A percentile compares a stretch with the other conserved stretches of the same genome.
phyloP scores from a whole-genome alignment of 2,329 filamentous ascomycete genomes.

The Aspergillus sp. region DNA sequence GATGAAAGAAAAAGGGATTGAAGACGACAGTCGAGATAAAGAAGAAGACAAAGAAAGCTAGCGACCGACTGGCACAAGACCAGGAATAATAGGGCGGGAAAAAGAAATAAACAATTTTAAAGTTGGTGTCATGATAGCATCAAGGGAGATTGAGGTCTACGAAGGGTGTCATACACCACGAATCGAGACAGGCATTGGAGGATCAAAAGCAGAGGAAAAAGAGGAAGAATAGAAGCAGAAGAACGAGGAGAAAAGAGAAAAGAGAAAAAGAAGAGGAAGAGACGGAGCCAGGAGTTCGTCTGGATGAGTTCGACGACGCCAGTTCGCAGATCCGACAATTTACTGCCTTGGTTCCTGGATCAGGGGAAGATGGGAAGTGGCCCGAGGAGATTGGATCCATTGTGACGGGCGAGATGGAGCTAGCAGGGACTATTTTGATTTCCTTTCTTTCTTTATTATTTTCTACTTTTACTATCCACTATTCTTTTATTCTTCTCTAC shows the following conservation, averaged over 20 bases:
- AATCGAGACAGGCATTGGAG: neutral
- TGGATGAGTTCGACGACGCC: neutral
- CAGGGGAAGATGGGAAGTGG: slow-evolving; percentile 10
- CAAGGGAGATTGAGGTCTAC: neutral
- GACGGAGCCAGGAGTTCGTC: slow-evolving; percentile 1
- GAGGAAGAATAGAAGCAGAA: neutral
- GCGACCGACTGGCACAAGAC: neutral
- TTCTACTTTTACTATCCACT: too few species aligned
- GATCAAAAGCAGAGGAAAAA: neutral
- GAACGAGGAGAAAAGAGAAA: neutral
- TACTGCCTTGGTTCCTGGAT: slow-evolving; percentile 7
- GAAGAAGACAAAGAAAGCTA: neutral
- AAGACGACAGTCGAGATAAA: neutral
- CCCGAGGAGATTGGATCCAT: slow-evolving; percentile 9
- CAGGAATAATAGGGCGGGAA: neutral
- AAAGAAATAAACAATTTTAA: slow-evolving; percentile 1
- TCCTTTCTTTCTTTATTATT: too few species aligned
- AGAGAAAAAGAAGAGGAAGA: slow-evolving; percentile 3
- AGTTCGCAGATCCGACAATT: slow-evolving; percentile 13
- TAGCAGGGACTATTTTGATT: too few species aligned
- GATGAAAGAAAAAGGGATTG: too few species aligned
- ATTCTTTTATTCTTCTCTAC: too few species aligned
- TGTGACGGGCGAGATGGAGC: slow-evolving; percentile 1
- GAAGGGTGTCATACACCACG: neutral
- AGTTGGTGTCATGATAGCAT: slow-evolving; percentile 6